These are phyloP conservation scores for Yamadazyma dushanensis DNA, from an alignment of 1,139 yeast species.

Conservation along the genomic window DNA sequence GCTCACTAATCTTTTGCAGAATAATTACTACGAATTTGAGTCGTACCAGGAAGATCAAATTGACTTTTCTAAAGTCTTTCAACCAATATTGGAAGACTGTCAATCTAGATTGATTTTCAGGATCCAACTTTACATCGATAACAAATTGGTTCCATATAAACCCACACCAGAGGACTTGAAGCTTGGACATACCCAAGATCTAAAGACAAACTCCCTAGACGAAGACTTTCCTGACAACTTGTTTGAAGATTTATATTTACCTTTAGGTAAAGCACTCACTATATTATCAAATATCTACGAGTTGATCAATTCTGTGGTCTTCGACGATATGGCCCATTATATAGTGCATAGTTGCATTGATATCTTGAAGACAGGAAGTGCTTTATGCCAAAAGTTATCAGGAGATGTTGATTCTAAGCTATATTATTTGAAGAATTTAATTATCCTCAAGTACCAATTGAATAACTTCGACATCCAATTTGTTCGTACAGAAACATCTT, in stretches of 20 bases:
- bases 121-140: constrained; percentile 71
- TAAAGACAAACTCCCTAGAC: constrained; percentile 27
- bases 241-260: constrained; percentile 64
- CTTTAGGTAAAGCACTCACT: constrained; percentile 69
- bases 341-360: constrained; percentile 77
- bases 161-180: constrained; percentile 69
- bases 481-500: constrained; percentile 66
- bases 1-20: constrained; percentile 66
- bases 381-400: constrained; percentile 38
- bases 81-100: constrained; percentile 71
- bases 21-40: constrained; percentile 67
- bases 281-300: constrained; percentile 79
- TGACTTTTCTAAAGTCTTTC: constrained; percentile 60
- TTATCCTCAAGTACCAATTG: constrained; percentile 69
- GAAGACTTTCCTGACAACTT: constrained; percentile 40
- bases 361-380: constrained; percentile 53
- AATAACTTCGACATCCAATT: constrained; percentile 80
- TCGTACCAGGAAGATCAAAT: constrained; percentile 26
- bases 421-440: constrained; percentile 69
- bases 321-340: constrained; percentile 87
- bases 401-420: constrained; percentile 59
- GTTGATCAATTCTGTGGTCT: constrained; percentile 69
- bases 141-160: constrained; percentile 62
- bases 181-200: constrained; percentile 47
- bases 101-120: constrained; percentile 80